Evolutionary conservation across 2,329 filamentous ascomycete species (phyloP).

Genomic region (Proliferodiscus dingleyae): DNA sequence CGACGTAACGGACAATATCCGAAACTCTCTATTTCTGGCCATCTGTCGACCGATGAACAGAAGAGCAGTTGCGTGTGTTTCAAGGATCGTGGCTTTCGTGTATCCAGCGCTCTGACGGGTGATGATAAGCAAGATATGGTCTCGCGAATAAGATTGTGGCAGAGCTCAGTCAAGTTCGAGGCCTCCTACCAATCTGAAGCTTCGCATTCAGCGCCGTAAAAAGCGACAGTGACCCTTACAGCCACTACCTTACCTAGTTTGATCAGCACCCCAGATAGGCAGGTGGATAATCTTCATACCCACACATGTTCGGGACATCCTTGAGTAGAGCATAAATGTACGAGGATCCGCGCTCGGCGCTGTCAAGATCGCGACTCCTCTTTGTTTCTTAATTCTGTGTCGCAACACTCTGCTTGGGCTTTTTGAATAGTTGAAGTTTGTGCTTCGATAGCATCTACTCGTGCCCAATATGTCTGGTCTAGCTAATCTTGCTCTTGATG

Average conservation of each 20-base stretch:
- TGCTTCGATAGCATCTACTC: background rate
- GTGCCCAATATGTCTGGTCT: conserved; percentile 13
- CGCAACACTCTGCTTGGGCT: background rate
- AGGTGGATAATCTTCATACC: background rate
- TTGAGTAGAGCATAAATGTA: no score
- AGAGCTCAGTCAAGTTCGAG: no score
- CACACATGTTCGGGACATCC: background rate
- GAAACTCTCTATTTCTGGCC: no score
- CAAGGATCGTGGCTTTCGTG: no score
- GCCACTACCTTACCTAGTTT: background rate
- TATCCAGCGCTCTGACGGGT: no score
- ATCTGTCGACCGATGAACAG: no score
- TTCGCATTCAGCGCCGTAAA: background rate
- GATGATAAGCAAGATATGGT: no score
- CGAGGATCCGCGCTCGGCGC: no score
- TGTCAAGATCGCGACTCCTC: no score
- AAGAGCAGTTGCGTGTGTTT: no score
- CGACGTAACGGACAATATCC: background rate
- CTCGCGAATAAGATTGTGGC: no score
- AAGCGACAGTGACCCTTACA: background rate
- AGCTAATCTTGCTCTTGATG: conserved; percentile 23
- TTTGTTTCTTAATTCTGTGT: no score
- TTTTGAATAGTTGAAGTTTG: background rate
- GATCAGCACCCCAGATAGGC: background rate
- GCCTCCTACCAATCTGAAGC: background rate